Evolutionary conservation across 441 rosid genomes (phyloP).

Genomic region (Eruca vesicaria): DNA sequence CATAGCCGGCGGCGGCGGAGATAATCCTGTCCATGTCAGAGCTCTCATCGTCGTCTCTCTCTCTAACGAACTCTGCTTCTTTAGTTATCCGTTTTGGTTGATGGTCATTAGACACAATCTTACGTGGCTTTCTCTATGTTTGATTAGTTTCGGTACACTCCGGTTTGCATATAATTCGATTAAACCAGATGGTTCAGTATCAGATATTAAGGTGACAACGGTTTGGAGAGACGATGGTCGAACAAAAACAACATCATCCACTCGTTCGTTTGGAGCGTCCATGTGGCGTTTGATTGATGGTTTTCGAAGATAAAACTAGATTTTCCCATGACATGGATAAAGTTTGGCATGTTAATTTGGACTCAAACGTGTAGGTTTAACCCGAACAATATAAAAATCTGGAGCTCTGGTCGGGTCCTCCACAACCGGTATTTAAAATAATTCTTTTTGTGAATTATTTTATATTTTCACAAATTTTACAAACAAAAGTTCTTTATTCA

Average conservation of each 20-base stretch:
- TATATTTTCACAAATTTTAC: too few species aligned
- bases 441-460: too few species aligned
- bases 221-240: neutral
- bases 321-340: neutral
- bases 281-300: neutral
- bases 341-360: too few species aligned
- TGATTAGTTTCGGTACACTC: slow-evolving; percentile 16
- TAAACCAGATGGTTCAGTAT: slow-evolving; percentile 3
- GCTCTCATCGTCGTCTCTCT: slow-evolving; percentile 32
- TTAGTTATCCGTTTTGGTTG: slow-evolving; percentile 4
- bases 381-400: too few species aligned
- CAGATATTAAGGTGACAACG: neutral
- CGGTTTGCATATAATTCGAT: neutral
- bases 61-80: neutral
- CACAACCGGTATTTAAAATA: too few species aligned
- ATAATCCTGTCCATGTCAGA: slow-evolving; percentile 28
- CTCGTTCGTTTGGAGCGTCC: neutral
- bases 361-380: too few species aligned
- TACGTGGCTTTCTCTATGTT: slow-evolving; percentile 24
- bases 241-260: neutral
- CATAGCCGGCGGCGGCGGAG: slow-evolving; percentile 21
- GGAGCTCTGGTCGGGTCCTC: too few species aligned
- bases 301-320: neutral
- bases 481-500: too few species aligned
- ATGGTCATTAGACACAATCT: neutral